These are phyloP conservation scores for Pichia scutulata DNA, from an alignment of 805 yeast genomes.

Conservation along the genomic window DNA sequence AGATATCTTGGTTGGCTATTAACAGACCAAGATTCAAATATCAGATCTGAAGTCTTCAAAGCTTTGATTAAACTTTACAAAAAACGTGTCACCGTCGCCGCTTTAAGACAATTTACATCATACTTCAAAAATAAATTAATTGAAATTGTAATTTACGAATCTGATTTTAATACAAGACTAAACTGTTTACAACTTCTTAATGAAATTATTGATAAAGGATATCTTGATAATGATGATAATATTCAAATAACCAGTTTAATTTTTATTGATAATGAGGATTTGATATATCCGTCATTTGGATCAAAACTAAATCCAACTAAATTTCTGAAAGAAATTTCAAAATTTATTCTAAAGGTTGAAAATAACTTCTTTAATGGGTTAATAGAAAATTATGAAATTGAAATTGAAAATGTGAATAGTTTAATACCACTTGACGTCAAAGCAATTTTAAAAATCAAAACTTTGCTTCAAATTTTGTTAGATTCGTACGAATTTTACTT, in stretches of 20 bases:
- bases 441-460: constrained; percentile 23
- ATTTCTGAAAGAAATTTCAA: constrained; percentile 42
- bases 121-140: constrained; percentile 59
- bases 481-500: constrained; percentile 25
- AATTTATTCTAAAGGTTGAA: constrained; percentile 42
- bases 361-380: constrained; percentile 32
- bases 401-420: constrained; percentile 23
- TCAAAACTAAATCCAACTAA: constrained; percentile 21
- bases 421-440: constrained; percentile 22
- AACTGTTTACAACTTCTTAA: constrained; percentile 44
- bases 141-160: constrained; percentile 52
- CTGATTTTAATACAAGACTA: constrained; percentile 47
- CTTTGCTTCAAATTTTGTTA: constrained; percentile 22
- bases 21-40: constrained; percentile 57
- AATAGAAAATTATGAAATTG: constrained; percentile 28
- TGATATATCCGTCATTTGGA: constrained; percentile 17
- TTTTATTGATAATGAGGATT: constrained; percentile 23
- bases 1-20: constrained; percentile 80
- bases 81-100: constrained; percentile 41
- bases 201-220: constrained; percentile 53
- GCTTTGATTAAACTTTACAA: constrained; percentile 43
- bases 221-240: constrained; percentile 53
- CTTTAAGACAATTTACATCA: constrained; percentile 72
- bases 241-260: constrained; percentile 36
- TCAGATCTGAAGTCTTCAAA: constrained; percentile 58